Percentiles rank a stretch among this genome's conserved stretches.
Conservation (phyloP, 2,329 filamentous ascomycete genomes). For the Fusarium sp. region DNA sequence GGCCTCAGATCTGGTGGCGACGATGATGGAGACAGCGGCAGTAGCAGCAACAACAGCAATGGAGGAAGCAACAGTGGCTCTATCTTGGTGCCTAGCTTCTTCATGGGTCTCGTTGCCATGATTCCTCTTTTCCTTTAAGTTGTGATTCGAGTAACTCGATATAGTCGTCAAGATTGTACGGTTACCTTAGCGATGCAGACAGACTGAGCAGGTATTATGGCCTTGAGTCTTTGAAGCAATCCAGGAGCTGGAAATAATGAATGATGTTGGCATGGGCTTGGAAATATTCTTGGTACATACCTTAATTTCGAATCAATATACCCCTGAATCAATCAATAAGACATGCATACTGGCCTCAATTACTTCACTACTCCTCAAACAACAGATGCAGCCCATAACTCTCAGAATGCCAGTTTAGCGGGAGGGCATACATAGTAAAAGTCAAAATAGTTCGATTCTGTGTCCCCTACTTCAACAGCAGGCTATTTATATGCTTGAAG, state of each 20-base stretch:
- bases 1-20: slow-evolving; percentile 27
- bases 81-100: slow-evolving; percentile 27
- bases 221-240: background rate
- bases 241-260: slow-evolving; percentile 16
- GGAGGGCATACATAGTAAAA: background rate
- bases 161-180: background rate
- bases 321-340: slow-evolving; percentile 9
- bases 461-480: slow-evolving; percentile 7
- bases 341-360: background rate
- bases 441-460: slow-evolving; percentile 25
- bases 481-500: background rate
- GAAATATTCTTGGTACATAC: background rate
- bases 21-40: slow-evolving; percentile 6
- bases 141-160: background rate
- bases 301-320: slow-evolving; percentile 13
- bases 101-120: slow-evolving; percentile 38
- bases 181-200: too few species aligned
- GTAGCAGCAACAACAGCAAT: background rate
- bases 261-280: background rate
- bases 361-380: background rate
- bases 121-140: slow-evolving; percentile 41
- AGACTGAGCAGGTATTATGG: background rate
- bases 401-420: background rate
- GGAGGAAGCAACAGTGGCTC: slow-evolving; percentile 18
- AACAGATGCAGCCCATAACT: background rate